phyloP scores from a whole-genome alignment of 2,329 filamentous ascomycete genomes.

The Fusarium abutilonis region DNA sequence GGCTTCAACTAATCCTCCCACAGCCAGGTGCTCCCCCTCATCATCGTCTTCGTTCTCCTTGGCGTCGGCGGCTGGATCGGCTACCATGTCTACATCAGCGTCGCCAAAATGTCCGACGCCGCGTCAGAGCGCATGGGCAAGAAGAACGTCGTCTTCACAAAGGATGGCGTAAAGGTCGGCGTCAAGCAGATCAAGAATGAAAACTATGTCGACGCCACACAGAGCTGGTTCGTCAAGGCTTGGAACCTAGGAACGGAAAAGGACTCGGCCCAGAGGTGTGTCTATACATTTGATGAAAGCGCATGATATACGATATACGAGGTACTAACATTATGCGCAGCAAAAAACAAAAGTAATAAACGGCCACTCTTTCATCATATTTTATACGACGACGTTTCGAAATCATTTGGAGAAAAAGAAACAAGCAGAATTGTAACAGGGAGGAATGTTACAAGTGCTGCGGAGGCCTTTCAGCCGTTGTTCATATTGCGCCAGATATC shows the following conservation, averaged over 20 bases:
- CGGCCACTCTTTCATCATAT: neutral
- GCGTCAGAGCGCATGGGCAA: conserved; percentile 76
- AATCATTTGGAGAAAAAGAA: neutral
- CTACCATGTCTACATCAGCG: conserved; percentile 77
- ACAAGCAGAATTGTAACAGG: conserved; percentile 2
- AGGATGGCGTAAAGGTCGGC: conserved; percentile 77
- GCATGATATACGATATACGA: no score
- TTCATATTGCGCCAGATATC: conserved; percentile 4
- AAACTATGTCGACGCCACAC: conserved; percentile 77
- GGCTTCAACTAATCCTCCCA: conserved; percentile 12
- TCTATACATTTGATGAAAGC: neutral
- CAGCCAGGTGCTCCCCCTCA: conserved; percentile 72
- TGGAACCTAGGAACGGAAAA: conserved; percentile 64
- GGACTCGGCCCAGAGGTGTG: conserved; percentile 34
- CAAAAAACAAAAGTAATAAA: conserved; percentile 41
- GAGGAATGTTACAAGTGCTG: neutral
- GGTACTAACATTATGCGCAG: conserved; percentile 28
- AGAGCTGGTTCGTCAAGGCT: conserved; percentile 73
- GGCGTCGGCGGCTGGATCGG: conserved; percentile 69
- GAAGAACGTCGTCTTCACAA: conserved; percentile 79
- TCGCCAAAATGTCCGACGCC: conserved; percentile 70
- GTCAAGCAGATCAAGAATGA: conserved; percentile 75
- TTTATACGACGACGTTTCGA: conserved; percentile 2
- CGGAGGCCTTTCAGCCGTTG: neutral
- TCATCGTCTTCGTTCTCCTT: conserved; percentile 72